Conservation (phyloP, 257 asterid species). For the Mentha longifolia region DNA sequence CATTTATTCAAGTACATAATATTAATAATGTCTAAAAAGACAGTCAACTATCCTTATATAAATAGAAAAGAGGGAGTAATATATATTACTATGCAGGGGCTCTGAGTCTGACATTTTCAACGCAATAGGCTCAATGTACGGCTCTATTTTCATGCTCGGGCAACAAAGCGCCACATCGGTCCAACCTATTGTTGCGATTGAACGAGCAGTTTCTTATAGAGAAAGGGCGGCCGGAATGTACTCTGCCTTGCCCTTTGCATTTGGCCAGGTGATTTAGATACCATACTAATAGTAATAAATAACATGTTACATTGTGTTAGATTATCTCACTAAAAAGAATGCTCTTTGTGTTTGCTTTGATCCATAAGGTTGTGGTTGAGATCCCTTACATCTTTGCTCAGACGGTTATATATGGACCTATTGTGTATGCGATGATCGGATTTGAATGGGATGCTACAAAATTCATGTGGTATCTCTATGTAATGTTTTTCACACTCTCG, state of each 20-base stretch:
- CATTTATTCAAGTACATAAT: too few relatives aligned
- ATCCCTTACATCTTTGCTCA: constrained; percentile 27
- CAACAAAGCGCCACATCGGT: neutral
- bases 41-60: too few relatives aligned
- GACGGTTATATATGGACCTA: constrained; percentile 48
- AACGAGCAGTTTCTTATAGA: neutral
- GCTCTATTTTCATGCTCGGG: neutral
- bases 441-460: constrained; percentile 62
- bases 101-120: constrained; percentile 10
- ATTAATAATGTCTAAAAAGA: too few relatives aligned
- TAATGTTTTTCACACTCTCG: constrained; percentile 56
- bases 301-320: too few relatives aligned
- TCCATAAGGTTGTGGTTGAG: too few relatives aligned
- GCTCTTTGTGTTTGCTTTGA: constrained; percentile 22
- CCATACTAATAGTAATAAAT: too few relatives aligned
- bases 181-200: neutral
- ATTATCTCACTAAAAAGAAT: too few relatives aligned
- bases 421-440: constrained; percentile 68
- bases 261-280: constrained; percentile 34
- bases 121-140: neutral
- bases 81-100: too few relatives aligned
- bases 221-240: neutral
- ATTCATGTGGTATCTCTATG: constrained; percentile 65
- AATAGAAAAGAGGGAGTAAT: too few relatives aligned
- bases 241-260: constrained; percentile 3